phyloP scores from a whole-genome alignment of 2,329 filamentous ascomycete genomes.

The Escovopsis sp. region DNA sequence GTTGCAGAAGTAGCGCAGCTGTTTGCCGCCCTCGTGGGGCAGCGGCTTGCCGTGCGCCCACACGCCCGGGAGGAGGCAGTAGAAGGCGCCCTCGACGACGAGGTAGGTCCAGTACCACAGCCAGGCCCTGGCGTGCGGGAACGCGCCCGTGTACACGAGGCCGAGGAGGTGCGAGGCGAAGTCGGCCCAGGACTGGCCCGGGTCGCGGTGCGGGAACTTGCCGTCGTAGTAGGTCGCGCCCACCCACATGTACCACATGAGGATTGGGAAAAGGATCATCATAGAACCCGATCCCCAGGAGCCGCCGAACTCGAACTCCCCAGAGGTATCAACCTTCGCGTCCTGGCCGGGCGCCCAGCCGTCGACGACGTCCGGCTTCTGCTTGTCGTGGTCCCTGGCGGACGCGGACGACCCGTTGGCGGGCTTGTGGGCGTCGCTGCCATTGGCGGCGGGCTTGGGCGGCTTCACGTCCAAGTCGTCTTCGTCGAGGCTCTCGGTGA shows the following conservation, averaged over 20 bases:
- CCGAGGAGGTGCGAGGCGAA: conserved; percentile 58
- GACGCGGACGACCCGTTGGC: conserved; percentile 12
- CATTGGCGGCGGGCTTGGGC: conserved; percentile 17
- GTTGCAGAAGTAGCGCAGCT: conserved; percentile 90
- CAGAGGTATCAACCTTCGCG: conserved; percentile 48
- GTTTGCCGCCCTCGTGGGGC: conserved; percentile 65
- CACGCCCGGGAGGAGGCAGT: conserved; percentile 76
- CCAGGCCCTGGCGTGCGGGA: conserved; percentile 73
- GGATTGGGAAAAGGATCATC: conserved; percentile 83
- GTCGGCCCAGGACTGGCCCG: conserved; percentile 52
- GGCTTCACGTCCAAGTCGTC: conserved; percentile 16
- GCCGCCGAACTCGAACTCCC: conserved; percentile 73
- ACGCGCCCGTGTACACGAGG: conserved; percentile 72
- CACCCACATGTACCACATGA: conserved; percentile 99
- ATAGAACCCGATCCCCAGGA: conserved; percentile 63
- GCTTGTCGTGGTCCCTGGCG: conserved; percentile 8
- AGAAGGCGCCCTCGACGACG: conserved; percentile 68
- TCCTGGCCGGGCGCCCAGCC: conserved; percentile 47
- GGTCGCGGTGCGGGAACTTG: conserved; percentile 52
- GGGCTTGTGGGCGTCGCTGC: conserved; percentile 10
- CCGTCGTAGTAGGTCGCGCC: conserved; percentile 87
- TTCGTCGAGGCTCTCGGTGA: conserved; percentile 34
- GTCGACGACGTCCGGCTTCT: conserved; percentile 23
- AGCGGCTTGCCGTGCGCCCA: conserved; percentile 81
- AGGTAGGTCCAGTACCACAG: conserved; percentile 90